Conservation (phyloP, 441 rosid species). For the Adansonia grandidieri region DNA sequence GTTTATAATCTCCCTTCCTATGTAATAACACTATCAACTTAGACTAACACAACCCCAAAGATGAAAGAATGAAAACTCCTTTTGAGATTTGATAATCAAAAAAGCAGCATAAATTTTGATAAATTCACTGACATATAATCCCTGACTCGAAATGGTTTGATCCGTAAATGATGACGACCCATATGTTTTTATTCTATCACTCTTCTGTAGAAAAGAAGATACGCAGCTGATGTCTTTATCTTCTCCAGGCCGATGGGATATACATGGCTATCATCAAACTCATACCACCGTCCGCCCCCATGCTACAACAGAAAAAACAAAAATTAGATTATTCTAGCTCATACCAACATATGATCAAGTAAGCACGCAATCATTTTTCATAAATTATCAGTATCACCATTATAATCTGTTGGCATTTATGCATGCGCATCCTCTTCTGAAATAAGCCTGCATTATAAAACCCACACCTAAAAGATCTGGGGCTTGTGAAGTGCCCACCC, state of each 20-base stretch:
- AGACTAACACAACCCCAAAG: slow-evolving; percentile 33
- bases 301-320: slow-evolving; percentile 54
- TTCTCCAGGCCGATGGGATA: slow-evolving; percentile 70
- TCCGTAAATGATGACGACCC: slow-evolving; percentile 13
- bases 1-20: slow-evolving; percentile 21
- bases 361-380: neutral
- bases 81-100: slow-evolving; percentile 24
- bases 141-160: slow-evolving; percentile 30
- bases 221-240: slow-evolving; percentile 93
- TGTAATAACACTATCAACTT: slow-evolving; percentile 28
- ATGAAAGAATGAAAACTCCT: slow-evolving; percentile 44
- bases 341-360: neutral
- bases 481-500: neutral
- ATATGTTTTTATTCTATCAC: slow-evolving; percentile 49
- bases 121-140: slow-evolving; percentile 23
- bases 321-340: slow-evolving; percentile 17
- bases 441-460: neutral
- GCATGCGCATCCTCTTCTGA: neutral
- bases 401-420: neutral
- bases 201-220: slow-evolving; percentile 96
- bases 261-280: slow-evolving; percentile 92
- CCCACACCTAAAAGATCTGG: neutral
- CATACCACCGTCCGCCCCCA: slow-evolving; percentile 90
- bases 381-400: neutral
- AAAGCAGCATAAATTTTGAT: slow-evolving; percentile 32